Evolutionary conservation across 495 filamentous ascomycete species (phyloP), one percentile per base, ranked within the genome.

Genomic region (Penicillium lividum): DNA sequence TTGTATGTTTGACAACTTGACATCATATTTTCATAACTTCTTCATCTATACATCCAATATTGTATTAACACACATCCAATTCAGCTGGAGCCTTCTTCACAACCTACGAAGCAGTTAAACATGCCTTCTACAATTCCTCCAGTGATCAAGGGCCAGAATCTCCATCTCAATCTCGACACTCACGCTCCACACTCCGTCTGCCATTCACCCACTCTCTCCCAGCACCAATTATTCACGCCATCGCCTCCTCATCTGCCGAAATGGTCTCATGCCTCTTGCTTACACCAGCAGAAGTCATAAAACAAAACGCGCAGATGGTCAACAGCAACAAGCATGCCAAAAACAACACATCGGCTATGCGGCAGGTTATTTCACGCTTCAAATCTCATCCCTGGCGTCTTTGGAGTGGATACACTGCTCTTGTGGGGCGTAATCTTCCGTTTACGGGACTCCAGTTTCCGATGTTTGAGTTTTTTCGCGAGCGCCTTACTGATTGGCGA

Each of bases 381-480:
- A 72, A 69, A n/a, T 67, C 73, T 6, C 75, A 77, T 36, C 85
- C 86, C 3, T 78, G 81, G 48, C 79, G 80, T 30, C 71, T 96
- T 11, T 92, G 88, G 82, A 79, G 85, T 13, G 93, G 93, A 6
- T 96, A 96, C 68, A 85, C 83, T 3, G 88, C 89, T 6, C 80
- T 96, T 3, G 85, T 88, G 5, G 86, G 88, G 3, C 77, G 93
- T 3, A 96, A 96, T 65, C 64, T 97, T 13, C 93, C 91, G 0
- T 94, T 91, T 60, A 95, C 91, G 15, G 90, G 89, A 6, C 74
- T 96, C 62, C 91, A 96, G 62, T 97, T 96, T 63, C 92, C 92
- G 11, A 73, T 95, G 61, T 96, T 93, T 65, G 92, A 96, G 73
- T 77, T 77, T 57, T 50, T 90, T 40, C 86, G 79, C 50, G 62